Evolutionary conservation across 2,329 filamentous ascomycete species (phyloP), one percentile per base, ranked within the genome.

Genomic region (Beauveria asiatica): DNA sequence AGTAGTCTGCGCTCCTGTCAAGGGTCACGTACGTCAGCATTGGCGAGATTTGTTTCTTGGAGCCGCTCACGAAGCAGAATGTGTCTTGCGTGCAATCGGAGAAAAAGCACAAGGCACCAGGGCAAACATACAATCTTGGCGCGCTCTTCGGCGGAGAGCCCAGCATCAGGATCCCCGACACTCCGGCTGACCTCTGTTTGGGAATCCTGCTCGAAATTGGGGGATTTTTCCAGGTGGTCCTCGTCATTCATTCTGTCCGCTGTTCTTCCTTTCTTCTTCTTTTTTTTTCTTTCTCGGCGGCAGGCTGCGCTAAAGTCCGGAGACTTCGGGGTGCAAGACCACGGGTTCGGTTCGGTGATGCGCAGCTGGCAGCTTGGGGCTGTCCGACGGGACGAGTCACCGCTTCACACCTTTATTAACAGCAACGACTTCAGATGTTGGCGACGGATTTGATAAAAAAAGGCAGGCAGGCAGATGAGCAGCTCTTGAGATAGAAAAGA

Each of bases 141-240:
- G 64, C 75, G 80, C 69, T 90, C 87, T 63, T 83, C 84, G 1
- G 81, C 80, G 44, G 79, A 85, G 65, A 89, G 72, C 8, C 84
- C 83, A 52, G 81, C 85, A 72, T 91, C 88, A 7, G 74, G 75
- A 57, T 77, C 73, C 58, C 76, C 72, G 27, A 64, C 64, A 25
- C 68, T 60, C 13, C 66, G 62, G 25, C 69, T 68, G 39, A 67
- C 37, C 54, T 73, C 69, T 6, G 66, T 69, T 13, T 67, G 66
- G 19, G 65, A 69, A 51, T 66, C 52, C 23, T 66, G 64, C 8
- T 61, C 53, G 27, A 65, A 66, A 54, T 65, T 68, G 37, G 44
- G 30, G 3, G 19, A 1, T 33, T 59, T 59, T 13, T 59, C 58
- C 11, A 49, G 23, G 46, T 72, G 71, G 55, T 73, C 73, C 19